Base-by-base conservation (phyloP, 768 basidiomycete genomes). In the Clavaria fumosa region DNA sequence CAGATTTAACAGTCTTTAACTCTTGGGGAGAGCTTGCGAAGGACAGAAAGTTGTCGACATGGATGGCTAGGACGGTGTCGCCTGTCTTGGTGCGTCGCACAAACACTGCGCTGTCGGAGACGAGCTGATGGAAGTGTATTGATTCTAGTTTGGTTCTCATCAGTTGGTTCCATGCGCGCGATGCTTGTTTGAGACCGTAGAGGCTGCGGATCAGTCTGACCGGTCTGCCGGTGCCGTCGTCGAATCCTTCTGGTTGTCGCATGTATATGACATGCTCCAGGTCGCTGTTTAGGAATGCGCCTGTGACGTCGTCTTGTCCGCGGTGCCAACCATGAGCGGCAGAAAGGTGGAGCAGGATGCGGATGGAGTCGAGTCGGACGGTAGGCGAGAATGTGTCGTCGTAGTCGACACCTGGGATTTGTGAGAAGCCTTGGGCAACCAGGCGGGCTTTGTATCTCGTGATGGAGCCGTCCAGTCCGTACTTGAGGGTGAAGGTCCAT, bases 31-130 rank as follows among this genome's bases (percentile, higher is more conserved):
- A 42, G 33, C 37, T 41, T 0, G 50, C 45, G 3, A 49, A 49
- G 1, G 42, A 59, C 40, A 0, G 36, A 54, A 0, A n/a, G n/a
- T n/a, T n/a, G n/a, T n/a, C n/a, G n/a, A n/a, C n/a, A n/a, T n/a
- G n/a, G n/a, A n/a, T n/a, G n/a, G n/a, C n/a, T n/a, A n/a, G n/a
- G n/a, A n/a, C n/a, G n/a, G n/a, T n/a, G n/a, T n/a, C n/a, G n/a
- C 51, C 49, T 0, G 23, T 19, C 0, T 41, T 34, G 0, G 26
- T 14, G 11, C 10, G 6, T 10, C 24, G 21, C 20, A 43, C 48
- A 35, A 61, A 63, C 6, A 64, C 43, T 31, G 58, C 64, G 0
- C 47, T 47, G 28, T 66, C 56, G 12, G 51, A 51, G 1, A 43
- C 23, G 0, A 59, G 49, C 0, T 45, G 35, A 0, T 37, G 52